Conservation (phyloP, 2,329 filamentous ascomycete genomes). For the Ophiosphaerella narmari region DNA sequence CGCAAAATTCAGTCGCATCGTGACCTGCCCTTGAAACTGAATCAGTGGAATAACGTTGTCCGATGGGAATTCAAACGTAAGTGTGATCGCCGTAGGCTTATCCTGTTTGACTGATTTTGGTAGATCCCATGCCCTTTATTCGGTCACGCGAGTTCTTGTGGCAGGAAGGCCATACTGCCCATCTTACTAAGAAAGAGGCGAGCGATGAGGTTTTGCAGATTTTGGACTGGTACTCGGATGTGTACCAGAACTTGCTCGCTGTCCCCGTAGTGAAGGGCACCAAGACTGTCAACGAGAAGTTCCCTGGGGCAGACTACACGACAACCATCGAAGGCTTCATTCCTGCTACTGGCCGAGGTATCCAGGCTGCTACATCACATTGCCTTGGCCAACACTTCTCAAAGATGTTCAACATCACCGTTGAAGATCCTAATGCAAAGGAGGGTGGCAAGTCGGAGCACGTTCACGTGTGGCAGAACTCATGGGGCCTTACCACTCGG, state of each 20-base stretch:
- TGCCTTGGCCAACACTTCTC: conserved; percentile 96
- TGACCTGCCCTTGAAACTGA: conserved; percentile 89
- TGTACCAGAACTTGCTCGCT: conserved; percentile 92
- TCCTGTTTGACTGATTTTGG: background rate
- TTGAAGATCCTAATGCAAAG: conserved; percentile 82
- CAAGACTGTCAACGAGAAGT: conserved; percentile 99
- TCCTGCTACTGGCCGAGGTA: conserved; percentile 90
- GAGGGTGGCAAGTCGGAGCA: conserved; percentile 65
- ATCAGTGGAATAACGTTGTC: conserved; percentile 97
- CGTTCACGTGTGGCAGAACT: conserved; percentile 96
- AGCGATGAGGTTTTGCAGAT: conserved; percentile 89
- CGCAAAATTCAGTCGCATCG: conserved; percentile 98
- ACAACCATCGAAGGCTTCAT: conserved; percentile 98
- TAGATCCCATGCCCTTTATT: conserved; percentile 72
- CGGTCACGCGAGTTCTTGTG: conserved; percentile 90
- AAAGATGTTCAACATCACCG: conserved; percentile 98
- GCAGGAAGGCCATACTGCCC: conserved; percentile 96
- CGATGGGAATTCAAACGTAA: conserved; percentile 92
- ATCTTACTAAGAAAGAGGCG: conserved; percentile 81
- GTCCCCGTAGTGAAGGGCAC: conserved; percentile 90
- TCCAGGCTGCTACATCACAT: conserved; percentile 95
- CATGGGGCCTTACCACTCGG: conserved; percentile 96
- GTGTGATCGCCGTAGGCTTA: conserved; percentile 1
- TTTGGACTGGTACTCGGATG: conserved; percentile 85
- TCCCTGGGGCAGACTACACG: conserved; percentile 94